Base-by-base conservation (phyloP, 108 stramenopile genomes). In the Fragilaria radians region DNA sequence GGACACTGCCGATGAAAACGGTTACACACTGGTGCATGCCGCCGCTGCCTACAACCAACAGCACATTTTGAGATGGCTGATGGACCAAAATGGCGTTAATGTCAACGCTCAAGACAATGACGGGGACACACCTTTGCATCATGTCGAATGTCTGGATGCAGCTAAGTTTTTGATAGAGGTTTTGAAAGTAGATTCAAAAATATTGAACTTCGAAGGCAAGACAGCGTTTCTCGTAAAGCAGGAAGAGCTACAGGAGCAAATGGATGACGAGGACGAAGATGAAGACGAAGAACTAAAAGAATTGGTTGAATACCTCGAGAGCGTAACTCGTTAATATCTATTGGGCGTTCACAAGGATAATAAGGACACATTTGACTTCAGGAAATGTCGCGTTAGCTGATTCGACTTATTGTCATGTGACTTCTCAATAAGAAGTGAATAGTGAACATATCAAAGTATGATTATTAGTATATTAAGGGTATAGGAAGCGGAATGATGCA, bases 1-100 rank as follows among this genome's bases (percentile, higher is more conserved):
- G 3, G 67, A 33, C 27, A 42, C 62, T 14, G 63, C 74, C 0
- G 83, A 85, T 61, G 77, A 80, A 54, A 69, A 78, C 46, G 79
- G 79, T 9, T 80, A 79, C 56, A 85, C 83, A 14, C 62, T 80
- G 28, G 33, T 80, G 50, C 83, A 85, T 45, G 76, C 83, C 0
- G 83, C 83, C 0, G 70, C 83, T 1, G 77, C 83, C 23, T 85
- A 85, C 68, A 61, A 54, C 28, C 79, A 80, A 61, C 26, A 72
- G 1, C 53, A 50, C 17, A 57, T 79, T 23, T 28, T 81, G 50
- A 32, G 70, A 63, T 81, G 73, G 73, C 18, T 76, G 19, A 23
- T 80, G 26, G 23, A 61, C 19, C 51, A 34, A 4, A 30, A 60
- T 21, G 28, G 51, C 29, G 50, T 48, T 22, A 22, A 53, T 18